phyloP scores from a whole-genome alignment of 2,329 filamentous ascomycete species.

The Graphiopsis chlorocephala region DNA sequence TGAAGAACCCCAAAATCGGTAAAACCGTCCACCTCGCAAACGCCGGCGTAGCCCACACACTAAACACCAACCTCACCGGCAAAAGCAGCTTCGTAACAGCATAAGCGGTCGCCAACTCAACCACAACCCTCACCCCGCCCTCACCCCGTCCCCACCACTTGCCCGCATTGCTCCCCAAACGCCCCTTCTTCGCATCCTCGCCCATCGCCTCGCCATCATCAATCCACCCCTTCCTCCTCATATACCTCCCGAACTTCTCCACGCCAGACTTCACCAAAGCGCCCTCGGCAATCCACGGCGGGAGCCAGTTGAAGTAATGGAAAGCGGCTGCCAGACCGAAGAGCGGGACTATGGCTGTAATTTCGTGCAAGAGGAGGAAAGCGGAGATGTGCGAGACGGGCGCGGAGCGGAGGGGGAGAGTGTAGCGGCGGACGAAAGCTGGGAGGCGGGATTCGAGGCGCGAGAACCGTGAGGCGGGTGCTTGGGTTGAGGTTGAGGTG shows the following conservation, averaged over 20 bases:
- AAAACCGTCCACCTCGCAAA: constrained; percentile 69
- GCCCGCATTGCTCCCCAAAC: constrained; percentile 24
- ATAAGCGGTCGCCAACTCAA: constrained; percentile 81
- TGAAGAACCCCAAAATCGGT: constrained; percentile 45
- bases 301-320: constrained; percentile 75
- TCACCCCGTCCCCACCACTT: constrained; percentile 41
- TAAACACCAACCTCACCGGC: constrained; percentile 71
- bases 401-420: constrained; percentile 66
- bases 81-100: constrained; percentile 83
- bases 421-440: constrained; percentile 65
- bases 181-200: constrained; percentile 28
- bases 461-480: constrained; percentile 27
- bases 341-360: constrained; percentile 81
- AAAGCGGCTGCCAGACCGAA: constrained; percentile 72
- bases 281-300: constrained; percentile 54
- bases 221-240: constrained; percentile 79
- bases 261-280: constrained; percentile 60
- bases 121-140: constrained; percentile 52
- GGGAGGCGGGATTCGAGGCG: constrained; percentile 53
- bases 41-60: constrained; percentile 89
- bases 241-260: constrained; percentile 73
- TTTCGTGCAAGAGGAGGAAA: constrained; percentile 86
- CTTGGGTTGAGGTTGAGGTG: background rate
- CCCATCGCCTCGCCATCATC: constrained; percentile 38
- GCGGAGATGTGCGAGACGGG: constrained; percentile 80